phyloP scores from a whole-genome alignment of 1,284 basidiomycete species.

The Apiotrichum montevideense region DNA sequence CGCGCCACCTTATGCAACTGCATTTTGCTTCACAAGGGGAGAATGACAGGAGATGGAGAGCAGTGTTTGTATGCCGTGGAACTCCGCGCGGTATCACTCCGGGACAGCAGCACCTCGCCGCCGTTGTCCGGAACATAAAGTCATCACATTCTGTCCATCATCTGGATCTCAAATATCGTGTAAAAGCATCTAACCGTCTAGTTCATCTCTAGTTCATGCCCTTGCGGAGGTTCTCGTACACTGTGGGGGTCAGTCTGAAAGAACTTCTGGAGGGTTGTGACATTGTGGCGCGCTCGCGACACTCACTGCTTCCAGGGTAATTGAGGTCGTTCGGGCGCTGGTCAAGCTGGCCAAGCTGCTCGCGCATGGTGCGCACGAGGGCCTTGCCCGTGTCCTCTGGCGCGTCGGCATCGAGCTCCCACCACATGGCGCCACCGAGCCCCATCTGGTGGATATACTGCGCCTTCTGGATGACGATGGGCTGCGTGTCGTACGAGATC shows the following conservation, averaged over 20 bases:
- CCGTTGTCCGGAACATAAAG: too few relatives aligned
- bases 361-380: slow-evolving; percentile 30
- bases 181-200: too few relatives aligned
- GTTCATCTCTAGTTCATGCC: slow-evolving; percentile 9
- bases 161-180: too few relatives aligned
- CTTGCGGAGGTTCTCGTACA: slow-evolving; percentile 20
- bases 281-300: not conserved
- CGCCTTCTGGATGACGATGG: slow-evolving; percentile 66
- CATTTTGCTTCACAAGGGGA: not conserved
- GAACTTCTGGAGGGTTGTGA: too few relatives aligned
- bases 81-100: too few relatives aligned
- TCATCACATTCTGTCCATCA: too few relatives aligned
- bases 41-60: too few relatives aligned
- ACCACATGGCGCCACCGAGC: slow-evolving; percentile 73
- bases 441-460: slow-evolving; percentile 62
- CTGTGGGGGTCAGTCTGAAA: not conserved
- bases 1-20: not conserved
- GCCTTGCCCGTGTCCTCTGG: slow-evolving; percentile 21
- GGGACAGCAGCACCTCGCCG: too few relatives aligned
- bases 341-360: slow-evolving; percentile 34
- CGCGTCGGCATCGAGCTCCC: slow-evolving; percentile 53
- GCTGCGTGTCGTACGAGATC: slow-evolving; percentile 75
- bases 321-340: slow-evolving; percentile 34
- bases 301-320: slow-evolving; percentile 42
- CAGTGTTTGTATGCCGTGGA: too few relatives aligned